Percentiles rank a stretch among this genome's conserved stretches.
Conservation (phyloP, 129 eudicot species). For the Flaveria ramosissima region DNA sequence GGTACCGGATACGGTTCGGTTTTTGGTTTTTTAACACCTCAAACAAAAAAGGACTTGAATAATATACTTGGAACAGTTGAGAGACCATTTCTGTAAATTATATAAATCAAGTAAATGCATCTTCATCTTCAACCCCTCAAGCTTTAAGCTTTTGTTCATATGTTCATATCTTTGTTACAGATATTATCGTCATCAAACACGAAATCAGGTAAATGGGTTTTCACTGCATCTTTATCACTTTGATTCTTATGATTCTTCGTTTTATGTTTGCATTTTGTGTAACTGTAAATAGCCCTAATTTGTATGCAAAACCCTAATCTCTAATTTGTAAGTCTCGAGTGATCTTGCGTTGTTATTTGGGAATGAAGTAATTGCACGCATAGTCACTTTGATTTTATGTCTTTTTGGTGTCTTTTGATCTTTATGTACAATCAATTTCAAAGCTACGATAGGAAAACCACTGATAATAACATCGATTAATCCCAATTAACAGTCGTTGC, state of each 20-base stretch:
- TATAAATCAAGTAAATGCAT: background rate
- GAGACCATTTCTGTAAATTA: background rate
- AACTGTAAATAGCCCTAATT: constrained; percentile 1
- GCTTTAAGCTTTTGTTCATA: background rate
- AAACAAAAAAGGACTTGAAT: background rate
- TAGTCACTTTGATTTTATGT: background rate
- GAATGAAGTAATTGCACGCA: background rate
- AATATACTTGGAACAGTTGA: background rate
- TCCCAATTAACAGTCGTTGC: too few species aligned
- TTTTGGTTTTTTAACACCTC: too few species aligned
- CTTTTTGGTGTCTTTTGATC: background rate
- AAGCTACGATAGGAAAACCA: too few species aligned
- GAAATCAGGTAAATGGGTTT: constrained; percentile 21
- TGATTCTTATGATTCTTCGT: background rate
- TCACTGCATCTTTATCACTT: background rate
- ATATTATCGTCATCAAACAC: background rate
- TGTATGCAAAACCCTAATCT: constrained; percentile 20
- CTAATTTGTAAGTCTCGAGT: background rate
- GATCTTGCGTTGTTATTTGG: background rate
- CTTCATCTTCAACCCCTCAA: constrained; percentile 28
- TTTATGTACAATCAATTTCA: background rate
- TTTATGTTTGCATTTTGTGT: background rate
- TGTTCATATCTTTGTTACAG: background rate
- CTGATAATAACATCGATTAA: background rate
- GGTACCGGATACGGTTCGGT: too few species aligned